phyloP scores from a whole-genome alignment of 352 stramenopile species.

The Phytopythium boreale region DNA sequence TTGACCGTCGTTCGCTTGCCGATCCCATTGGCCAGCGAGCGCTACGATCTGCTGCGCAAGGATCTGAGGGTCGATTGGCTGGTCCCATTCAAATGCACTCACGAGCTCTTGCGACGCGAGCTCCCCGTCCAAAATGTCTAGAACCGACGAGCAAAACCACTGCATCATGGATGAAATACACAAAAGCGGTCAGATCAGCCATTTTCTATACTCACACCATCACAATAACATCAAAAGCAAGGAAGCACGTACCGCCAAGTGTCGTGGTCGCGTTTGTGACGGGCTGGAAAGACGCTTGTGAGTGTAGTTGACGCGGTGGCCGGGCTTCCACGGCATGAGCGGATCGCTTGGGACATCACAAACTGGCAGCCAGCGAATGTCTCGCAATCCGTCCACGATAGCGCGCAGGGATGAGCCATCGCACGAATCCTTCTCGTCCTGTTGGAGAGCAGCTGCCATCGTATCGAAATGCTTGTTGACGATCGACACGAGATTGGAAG shows the following conservation, averaged over 20 bases:
- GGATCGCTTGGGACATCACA: conserved; percentile 20
- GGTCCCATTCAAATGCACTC: conserved; percentile 54
- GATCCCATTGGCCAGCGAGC: conserved; percentile 34
- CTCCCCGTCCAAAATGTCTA: conserved; percentile 52
- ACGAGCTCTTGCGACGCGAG: conserved; percentile 50
- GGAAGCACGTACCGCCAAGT: conserved; percentile 61
- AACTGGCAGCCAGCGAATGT: conserved; percentile 44
- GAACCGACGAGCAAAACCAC: conserved; percentile 63
- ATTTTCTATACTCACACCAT: neutral
- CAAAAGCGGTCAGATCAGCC: conserved; percentile 8
- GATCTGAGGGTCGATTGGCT: conserved; percentile 32
- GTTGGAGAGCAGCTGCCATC: conserved; percentile 24
- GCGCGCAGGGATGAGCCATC: conserved; percentile 14
- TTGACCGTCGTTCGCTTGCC: conserved; percentile 6
- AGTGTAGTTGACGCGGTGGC: neutral
- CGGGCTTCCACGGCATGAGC: conserved; percentile 60
- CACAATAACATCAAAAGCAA: no score
- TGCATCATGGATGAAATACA: conserved; percentile 12
- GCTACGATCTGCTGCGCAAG: conserved; percentile 52
- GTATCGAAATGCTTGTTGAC: conserved; percentile 78
- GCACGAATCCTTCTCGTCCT: conserved; percentile 11
- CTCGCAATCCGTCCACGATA: conserved; percentile 31
- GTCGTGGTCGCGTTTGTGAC: conserved; percentile 36
- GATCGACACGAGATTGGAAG: conserved; percentile 54
- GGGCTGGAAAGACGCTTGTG: conserved; percentile 32